Evolutionary conservation across 306 rosid species (phyloP).

Genomic region (Hippophae tibetana): DNA sequence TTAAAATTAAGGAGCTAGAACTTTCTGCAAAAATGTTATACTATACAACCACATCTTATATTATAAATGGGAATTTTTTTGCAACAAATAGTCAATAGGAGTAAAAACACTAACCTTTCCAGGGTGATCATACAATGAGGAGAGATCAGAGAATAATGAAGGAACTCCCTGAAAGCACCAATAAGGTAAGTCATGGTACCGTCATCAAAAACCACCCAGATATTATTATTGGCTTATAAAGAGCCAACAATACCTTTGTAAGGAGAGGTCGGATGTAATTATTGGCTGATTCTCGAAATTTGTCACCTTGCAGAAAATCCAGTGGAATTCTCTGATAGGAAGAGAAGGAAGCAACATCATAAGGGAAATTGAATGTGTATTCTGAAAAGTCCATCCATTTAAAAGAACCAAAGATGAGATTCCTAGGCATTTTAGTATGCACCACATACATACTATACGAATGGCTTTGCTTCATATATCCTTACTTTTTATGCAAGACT

Average conservation of each 20-base stretch:
- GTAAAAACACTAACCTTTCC: slow-evolving; percentile 60
- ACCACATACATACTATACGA: too few species aligned
- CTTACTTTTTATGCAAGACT: too few species aligned
- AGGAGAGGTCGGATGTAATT: slow-evolving; percentile 84
- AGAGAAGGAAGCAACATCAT: slow-evolving; percentile 6
- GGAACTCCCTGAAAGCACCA: slow-evolving; percentile 82
- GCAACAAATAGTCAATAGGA: slow-evolving; percentile 6
- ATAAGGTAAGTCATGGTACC: slow-evolving; percentile 6
- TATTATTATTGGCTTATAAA: slow-evolving; percentile 2
- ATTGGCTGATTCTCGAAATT: slow-evolving; percentile 75
- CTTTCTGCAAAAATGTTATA: background rate
- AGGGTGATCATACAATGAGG: slow-evolving; percentile 82
- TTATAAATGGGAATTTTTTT: background rate
- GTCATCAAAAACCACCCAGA: background rate
- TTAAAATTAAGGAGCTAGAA: background rate
- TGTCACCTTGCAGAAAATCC: slow-evolving; percentile 81
- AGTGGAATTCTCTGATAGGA: slow-evolving; percentile 83
- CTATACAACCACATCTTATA: background rate
- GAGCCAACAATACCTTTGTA: slow-evolving; percentile 50
- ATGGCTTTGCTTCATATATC: too few species aligned
- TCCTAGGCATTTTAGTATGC: too few species aligned
- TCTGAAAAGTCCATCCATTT: slow-evolving; percentile 3
- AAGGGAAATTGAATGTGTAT: background rate
- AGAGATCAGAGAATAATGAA: slow-evolving; percentile 87
- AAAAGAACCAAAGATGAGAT: background rate